These are phyloP conservation scores for Calamus simplicifolius DNA, from an alignment of 176 grass and related monocot genomes.

Conservation along the genomic window DNA sequence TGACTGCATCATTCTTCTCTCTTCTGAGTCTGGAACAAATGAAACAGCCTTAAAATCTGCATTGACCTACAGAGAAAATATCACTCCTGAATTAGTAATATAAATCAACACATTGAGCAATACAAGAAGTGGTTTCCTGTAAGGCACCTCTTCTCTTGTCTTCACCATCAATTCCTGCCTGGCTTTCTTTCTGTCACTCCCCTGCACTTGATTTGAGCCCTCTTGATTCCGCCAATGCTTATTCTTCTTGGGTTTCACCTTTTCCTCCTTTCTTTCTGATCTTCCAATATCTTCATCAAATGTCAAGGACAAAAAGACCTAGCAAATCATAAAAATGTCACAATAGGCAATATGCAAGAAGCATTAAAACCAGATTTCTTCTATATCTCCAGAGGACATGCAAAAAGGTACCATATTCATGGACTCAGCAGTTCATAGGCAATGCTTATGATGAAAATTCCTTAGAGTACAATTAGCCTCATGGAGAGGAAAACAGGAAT, in stretches of 20 bases:
- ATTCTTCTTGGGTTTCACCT: slow-evolving; percentile 55
- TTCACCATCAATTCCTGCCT: slow-evolving; percentile 62
- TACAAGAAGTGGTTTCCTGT: neutral
- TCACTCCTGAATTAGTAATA: neutral
- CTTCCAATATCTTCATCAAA: slow-evolving; percentile 92
- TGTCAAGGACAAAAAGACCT: slow-evolving; percentile 84
- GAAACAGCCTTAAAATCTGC: slow-evolving; percentile 81
- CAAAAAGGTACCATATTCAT: no score
- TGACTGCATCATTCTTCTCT: slow-evolving; percentile 63
- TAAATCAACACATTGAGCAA: neutral
- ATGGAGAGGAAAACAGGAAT: no score
- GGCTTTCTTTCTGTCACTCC: slow-evolving; percentile 65
- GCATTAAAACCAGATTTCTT: no score
- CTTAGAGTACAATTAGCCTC: no score
- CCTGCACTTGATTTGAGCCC: slow-evolving; percentile 39
- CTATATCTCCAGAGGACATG: no score
- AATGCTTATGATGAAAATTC: no score
- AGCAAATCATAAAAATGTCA: neutral
- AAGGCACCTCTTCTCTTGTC: slow-evolving; percentile 73
- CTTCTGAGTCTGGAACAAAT: slow-evolving; percentile 61
- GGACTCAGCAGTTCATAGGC: no score
- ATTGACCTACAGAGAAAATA: slow-evolving; percentile 51
- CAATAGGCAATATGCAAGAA: no score
- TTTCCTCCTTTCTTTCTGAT: slow-evolving; percentile 36
- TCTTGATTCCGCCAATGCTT: slow-evolving; percentile 47